Evolutionary conservation across 1,284 basidiomycete species (phyloP), one percentile per base, ranked within the genome.

Genomic region (Trichosporon inkin): DNA sequence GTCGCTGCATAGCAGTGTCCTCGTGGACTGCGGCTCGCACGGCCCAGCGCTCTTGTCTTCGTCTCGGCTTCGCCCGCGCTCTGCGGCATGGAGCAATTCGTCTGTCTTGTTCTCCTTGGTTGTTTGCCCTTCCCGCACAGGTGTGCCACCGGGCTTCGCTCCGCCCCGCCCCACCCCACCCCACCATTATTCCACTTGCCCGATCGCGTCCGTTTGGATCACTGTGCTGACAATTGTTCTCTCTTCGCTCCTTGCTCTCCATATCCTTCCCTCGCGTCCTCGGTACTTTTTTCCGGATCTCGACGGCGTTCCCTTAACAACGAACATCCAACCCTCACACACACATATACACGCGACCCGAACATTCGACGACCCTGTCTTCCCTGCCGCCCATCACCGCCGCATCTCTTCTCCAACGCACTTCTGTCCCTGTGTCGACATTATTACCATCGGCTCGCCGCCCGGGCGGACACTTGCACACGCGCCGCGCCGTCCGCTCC

Each of bases 151-250:
- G 44, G 16, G 44, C 44, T 49, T 22, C 16, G 28, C 44, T 49
- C 44, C 44, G 28, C 28, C n/a, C n/a, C n/a, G n/a, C n/a, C n/a
- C n/a, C n/a, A n/a, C n/a, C n/a, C n/a, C n/a, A n/a, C n/a, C n/a
- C 44, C 44, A 49, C 16, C 44, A 14, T 16, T 38, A 10, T 49
- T 7, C 22, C 8, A 3, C 3, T 19, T 32, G 44, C 44, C n/a
- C 44, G 44, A 49, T 28, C 44, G 24, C 44, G 44, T 19, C 16
- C 24, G 22, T 24, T 10, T n/a, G 28, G 16, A 32, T 16, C 44
- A 28, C 24, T 49, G 44, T 49, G 44, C 44, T 49, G 44, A 49
- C 44, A 49, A 49, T 28, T 32, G 44, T 49, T 24, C 24, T 49
- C n/a, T 47, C 24, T 49, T 32, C 44, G 44, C 44, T 49, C 24